Base-by-base conservation (phyloP, 768 basidiomycete genomes). In the Coprinopsis sp. region DNA sequence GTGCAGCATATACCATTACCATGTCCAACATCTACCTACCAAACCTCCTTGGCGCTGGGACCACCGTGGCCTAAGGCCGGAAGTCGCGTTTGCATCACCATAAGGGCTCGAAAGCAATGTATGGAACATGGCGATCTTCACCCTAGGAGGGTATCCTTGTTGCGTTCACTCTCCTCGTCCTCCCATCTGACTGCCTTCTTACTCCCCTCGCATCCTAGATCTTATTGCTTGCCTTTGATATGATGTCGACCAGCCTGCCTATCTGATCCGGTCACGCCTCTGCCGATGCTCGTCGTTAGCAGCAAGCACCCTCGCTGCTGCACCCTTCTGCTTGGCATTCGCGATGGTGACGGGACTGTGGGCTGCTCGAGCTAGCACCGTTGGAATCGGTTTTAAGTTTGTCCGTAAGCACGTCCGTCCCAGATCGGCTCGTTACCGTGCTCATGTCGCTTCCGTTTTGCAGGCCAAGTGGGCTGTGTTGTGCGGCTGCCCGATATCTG, bases 21-120 rank as follows among this genome's bases (percentile, higher is more conserved):
- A 91, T 95, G 83, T 94, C 94, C 65, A 95, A 94, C 58, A 89
- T 92, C 21, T 95, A 80, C 59, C 74, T 93, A 16, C 92, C 92
- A 0, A 94, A 90, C 57, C 68, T 93, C 10, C 66, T 95, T 29
- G 92, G 95, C 66, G 75, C 77, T 23, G 69, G 78, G 16, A 45
- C 66, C 8, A 23, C 53, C 3, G n/a, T n/a, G n/a, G n/a, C n/a
- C 53, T 40, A 16, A 57, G 18, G 21, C 46, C 49, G 42, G 50
- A 51, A 2, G 49, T 51, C 4, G 48, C 42, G 4, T 52, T 58
- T 11, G 59, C 22, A 3, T n/a, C 31, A 8, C 34, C 71, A 1
- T 76, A 78, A 56, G 70, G 75, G 1, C 60, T 84, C 13, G 74
- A 78, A 54, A 77, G 76, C 46, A 85, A 79, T 34, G 55, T 94